Conservation (phyloP, 495 filamentous ascomycete genomes). For the Penicillium soppii region DNA sequence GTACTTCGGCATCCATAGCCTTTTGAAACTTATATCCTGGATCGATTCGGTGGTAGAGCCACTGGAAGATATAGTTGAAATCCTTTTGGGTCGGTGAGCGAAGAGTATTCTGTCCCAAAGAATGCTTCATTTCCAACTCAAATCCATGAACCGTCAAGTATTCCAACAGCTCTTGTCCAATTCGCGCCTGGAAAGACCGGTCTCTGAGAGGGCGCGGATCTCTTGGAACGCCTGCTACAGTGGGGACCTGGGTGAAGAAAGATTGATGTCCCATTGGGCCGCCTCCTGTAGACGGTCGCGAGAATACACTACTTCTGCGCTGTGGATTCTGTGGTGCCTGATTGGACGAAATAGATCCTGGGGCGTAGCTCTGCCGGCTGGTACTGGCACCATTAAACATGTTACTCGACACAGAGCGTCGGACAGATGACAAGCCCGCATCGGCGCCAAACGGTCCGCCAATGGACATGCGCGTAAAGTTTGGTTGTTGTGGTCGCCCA, state of each 20-base stretch:
- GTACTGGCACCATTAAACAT: constrained; percentile 60
- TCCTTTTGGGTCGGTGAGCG: constrained; percentile 97
- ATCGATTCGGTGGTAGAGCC: constrained; percentile 93
- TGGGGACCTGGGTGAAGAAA: constrained; percentile 85
- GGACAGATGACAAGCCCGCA: constrained; percentile 77
- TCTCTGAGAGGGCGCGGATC: constrained; percentile 92
- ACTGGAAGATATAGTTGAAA: constrained; percentile 95
- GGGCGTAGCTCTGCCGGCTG: constrained; percentile 70
- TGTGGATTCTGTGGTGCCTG: constrained; percentile 47
- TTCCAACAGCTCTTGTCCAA: constrained; percentile 86
- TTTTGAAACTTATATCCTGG: constrained; percentile 88
- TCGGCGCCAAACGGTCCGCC: constrained; percentile 69
- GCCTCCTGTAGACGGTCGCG: constrained; percentile 60
- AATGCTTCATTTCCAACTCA: constrained; percentile 95
- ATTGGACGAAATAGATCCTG: constrained; percentile 54
- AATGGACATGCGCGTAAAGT: constrained; percentile 80
- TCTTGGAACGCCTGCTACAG: constrained; percentile 71
- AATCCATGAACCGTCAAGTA: constrained; percentile 90
- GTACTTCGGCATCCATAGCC: constrained; percentile 90
- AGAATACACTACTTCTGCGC: constrained; percentile 85
- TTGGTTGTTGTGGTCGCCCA: constrained; percentile 78
- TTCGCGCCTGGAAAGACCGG: constrained; percentile 70
- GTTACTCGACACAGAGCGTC: constrained; percentile 75
- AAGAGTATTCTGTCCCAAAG: constrained; percentile 79
- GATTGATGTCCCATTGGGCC: constrained; percentile 69